phyloP scores from a whole-genome alignment of 2,329 filamentous ascomycete species.

The Aspergillus alliaceus region DNA sequence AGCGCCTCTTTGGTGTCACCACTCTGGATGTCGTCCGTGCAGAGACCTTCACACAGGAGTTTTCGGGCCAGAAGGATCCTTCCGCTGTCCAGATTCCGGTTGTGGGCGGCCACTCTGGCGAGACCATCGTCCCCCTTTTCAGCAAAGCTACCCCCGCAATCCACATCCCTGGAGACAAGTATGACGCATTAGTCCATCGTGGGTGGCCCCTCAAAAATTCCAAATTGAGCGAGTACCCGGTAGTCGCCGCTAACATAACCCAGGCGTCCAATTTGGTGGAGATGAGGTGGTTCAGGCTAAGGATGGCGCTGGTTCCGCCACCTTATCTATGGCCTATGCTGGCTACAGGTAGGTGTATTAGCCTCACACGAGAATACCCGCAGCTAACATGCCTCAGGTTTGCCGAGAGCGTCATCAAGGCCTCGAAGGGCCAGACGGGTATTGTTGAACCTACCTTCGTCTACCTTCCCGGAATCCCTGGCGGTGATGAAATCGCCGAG shows the following conservation, averaged over 20 bases:
- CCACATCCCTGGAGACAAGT: slow-evolving; percentile 82
- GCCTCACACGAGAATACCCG: slow-evolving; percentile 9
- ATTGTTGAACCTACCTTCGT: slow-evolving; percentile 94
- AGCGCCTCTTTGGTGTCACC: slow-evolving; percentile 97
- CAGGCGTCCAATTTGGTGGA: slow-evolving; percentile 90
- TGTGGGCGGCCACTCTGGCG: slow-evolving; percentile 94
- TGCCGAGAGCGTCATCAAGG: slow-evolving; percentile 90
- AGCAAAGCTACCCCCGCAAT: slow-evolving; percentile 82
- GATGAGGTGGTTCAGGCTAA: slow-evolving; percentile 96
- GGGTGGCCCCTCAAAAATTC: slow-evolving; percentile 30
- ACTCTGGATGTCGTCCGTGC: slow-evolving; percentile 97
- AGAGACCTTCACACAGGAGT: slow-evolving; percentile 90
- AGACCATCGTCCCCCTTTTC: slow-evolving; percentile 97
- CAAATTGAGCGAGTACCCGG: neutral
- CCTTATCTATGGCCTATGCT: slow-evolving; percentile 92
- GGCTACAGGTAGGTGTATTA: slow-evolving; percentile 71
- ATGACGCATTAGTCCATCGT: slow-evolving; percentile 86
- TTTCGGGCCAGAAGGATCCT: slow-evolving; percentile 78
- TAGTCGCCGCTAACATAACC: neutral
- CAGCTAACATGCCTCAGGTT: slow-evolving; percentile 59
- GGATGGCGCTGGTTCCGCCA: slow-evolving; percentile 86
- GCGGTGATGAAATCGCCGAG: slow-evolving; percentile 83
- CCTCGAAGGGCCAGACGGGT: slow-evolving; percentile 82
- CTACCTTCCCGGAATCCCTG: slow-evolving; percentile 86
- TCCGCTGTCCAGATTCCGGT: slow-evolving; percentile 84